Conservation (phyloP, 2,329 filamentous ascomycete genomes). For the Aspergillus sp. region DNA sequence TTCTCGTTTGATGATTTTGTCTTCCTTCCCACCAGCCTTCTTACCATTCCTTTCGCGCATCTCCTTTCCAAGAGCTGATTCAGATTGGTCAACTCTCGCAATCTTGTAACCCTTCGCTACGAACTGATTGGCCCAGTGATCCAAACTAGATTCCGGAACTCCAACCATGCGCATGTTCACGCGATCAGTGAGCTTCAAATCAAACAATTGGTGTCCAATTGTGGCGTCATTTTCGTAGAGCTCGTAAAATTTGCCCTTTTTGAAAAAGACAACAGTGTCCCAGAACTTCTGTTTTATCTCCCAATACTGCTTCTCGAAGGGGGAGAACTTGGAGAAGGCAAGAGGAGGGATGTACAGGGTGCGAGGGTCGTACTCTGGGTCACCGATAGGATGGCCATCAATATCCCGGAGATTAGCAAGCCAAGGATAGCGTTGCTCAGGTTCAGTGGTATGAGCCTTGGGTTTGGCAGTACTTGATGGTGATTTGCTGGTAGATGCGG, state of each 20-base stretch:
- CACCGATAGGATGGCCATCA: conserved; percentile 72
- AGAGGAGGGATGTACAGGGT: conserved; percentile 85
- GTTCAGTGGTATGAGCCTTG: conserved; percentile 79
- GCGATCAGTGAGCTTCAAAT: conserved; percentile 93
- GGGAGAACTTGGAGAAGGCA: conserved; percentile 79
- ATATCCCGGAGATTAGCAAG: conserved; percentile 82
- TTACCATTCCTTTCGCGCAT: conserved; percentile 84
- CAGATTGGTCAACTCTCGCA: conserved; percentile 92
- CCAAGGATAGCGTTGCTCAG: conserved; percentile 86
- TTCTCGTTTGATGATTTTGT: conserved; percentile 92
- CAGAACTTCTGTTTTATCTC: conserved; percentile 98
- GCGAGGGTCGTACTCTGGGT: conserved; percentile 87
- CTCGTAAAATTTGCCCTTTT: conserved; percentile 99
- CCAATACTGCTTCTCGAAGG: conserved; percentile 99
- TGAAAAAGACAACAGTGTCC: conserved; percentile 99
- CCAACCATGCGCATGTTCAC: conserved; percentile 99
- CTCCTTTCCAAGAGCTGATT: conserved; percentile 92
- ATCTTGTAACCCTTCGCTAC: conserved; percentile 98
- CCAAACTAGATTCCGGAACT: conserved; percentile 91
- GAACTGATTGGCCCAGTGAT: conserved; percentile 97
- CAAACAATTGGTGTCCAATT: conserved; percentile 92
- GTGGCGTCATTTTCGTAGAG: conserved; percentile 97
- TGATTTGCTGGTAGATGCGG: conserved; percentile 35
- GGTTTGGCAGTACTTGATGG: conserved; percentile 44
- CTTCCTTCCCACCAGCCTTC: conserved; percentile 63